These are phyloP conservation scores for Bathelium albidoporum DNA, from an alignment of 495 filamentous ascomycete genomes.

Conservation along the genomic window DNA sequence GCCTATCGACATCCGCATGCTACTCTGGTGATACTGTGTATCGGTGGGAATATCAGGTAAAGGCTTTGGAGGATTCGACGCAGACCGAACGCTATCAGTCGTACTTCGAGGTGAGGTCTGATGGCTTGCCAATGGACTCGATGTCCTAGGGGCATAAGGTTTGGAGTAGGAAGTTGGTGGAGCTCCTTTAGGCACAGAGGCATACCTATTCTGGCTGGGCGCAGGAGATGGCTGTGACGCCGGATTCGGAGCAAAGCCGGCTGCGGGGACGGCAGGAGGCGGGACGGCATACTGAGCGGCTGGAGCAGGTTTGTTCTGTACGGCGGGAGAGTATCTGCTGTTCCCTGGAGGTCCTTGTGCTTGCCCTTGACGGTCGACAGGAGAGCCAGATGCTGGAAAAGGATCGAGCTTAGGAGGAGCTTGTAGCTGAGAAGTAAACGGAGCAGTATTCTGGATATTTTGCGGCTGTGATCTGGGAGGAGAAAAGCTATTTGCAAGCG, in stretches of 20 bases:
- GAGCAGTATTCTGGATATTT: conserved; percentile 22
- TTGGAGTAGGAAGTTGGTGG: conserved; percentile 37
- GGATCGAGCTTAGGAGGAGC: conserved; percentile 39
- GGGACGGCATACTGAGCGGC: neutral
- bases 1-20: conserved; percentile 20
- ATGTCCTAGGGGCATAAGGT: conserved; percentile 73
- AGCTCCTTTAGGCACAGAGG: conserved; percentile 30
- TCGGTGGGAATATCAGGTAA: conserved; percentile 20
- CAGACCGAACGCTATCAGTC: neutral
- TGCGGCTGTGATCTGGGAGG: neutral
- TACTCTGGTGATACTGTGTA: conserved; percentile 31
- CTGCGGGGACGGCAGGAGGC: neutral
- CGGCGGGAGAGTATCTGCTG: conserved; percentile 54
- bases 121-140: conserved; percentile 65
- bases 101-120: conserved; percentile 36
- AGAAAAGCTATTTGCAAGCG: neutral
- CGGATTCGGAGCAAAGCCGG: neutral
- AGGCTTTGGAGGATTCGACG: neutral
- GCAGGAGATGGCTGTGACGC: neutral
- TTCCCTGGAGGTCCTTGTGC: conserved; percentile 26
- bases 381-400: conserved; percentile 39
- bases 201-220: conserved; percentile 10
- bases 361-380: conserved; percentile 27
- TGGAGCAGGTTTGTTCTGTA: conserved; percentile 27
- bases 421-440: conserved; percentile 42